Percentiles rank a stretch among this genome's conserved stretches.
These are phyloP conservation scores for Leccinum boreale DNA, from an alignment of 768 basidiomycete species.

Conservation along the genomic window DNA sequence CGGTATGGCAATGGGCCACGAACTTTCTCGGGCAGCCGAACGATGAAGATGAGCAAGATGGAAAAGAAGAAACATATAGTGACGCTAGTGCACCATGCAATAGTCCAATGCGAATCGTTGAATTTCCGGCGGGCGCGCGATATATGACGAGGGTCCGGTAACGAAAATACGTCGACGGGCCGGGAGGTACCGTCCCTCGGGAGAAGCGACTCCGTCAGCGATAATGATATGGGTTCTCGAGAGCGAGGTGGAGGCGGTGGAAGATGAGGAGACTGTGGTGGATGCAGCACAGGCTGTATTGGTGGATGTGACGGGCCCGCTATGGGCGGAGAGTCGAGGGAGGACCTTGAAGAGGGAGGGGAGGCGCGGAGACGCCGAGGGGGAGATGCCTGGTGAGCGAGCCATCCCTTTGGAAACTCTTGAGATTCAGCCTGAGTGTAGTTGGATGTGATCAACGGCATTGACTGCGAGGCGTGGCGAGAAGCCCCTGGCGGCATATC, in stretches of 20 bases:
- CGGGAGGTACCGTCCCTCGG: slow-evolving; percentile 67
- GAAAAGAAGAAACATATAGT: slow-evolving; percentile 60
- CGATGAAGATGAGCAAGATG: slow-evolving; percentile 62
- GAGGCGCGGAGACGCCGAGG: slow-evolving; percentile 43
- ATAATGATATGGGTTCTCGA: slow-evolving; percentile 50
- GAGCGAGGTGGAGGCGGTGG: slow-evolving; percentile 42
- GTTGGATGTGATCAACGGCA: slow-evolving; percentile 36
- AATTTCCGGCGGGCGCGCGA: slow-evolving; percentile 64
- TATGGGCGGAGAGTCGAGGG: slow-evolving; percentile 36
- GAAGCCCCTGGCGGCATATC: slow-evolving; percentile 44
- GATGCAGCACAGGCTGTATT: slow-evolving; percentile 31
- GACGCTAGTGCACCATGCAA: slow-evolving; percentile 59
- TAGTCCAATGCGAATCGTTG: slow-evolving; percentile 72
- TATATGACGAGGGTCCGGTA: slow-evolving; percentile 74
- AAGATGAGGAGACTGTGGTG: slow-evolving; percentile 34
- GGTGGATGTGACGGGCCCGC: slow-evolving; percentile 28
- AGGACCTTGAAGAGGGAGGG: slow-evolving; percentile 39
- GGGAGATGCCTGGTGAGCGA: slow-evolving; percentile 73
- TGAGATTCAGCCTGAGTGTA: slow-evolving; percentile 38
- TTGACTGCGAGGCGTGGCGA: slow-evolving; percentile 33
- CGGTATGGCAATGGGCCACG: slow-evolving; percentile 51
- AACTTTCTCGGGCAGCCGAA: slow-evolving; percentile 36
- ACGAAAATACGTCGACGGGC: slow-evolving; percentile 66
- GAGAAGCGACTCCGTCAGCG: slow-evolving; percentile 76
- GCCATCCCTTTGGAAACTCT: slow-evolving; percentile 53